phyloP scores from a whole-genome alignment of 1,284 basidiomycete genomes.

The Ganoderma boninense region DNA sequence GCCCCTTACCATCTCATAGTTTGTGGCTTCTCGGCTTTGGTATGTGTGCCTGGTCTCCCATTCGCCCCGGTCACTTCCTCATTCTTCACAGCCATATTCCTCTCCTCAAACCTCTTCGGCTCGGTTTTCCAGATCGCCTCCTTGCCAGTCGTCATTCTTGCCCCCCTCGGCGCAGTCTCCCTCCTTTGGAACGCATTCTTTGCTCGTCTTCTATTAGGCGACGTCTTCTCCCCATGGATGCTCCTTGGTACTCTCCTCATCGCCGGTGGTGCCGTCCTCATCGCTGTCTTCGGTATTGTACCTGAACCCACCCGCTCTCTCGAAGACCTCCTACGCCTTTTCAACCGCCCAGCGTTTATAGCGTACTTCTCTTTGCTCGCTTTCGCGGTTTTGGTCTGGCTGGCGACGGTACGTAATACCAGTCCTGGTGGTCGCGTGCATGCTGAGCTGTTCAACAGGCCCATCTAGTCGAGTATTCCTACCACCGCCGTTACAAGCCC shows the following conservation, averaged over 20 bases:
- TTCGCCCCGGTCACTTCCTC: constrained; percentile 17
- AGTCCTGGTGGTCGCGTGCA: constrained; percentile 14
- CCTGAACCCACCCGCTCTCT: constrained; percentile 91
- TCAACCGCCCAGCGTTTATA: constrained; percentile 82
- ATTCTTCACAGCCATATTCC: constrained; percentile 65
- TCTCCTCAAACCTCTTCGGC: constrained; percentile 91
- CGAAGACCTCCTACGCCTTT: constrained; percentile 86
- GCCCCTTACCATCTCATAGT: constrained; percentile 45
- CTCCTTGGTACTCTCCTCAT: constrained; percentile 88
- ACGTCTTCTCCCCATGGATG: constrained; percentile 88
- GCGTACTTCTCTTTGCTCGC: constrained; percentile 84
- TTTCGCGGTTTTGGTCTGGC: constrained; percentile 64
- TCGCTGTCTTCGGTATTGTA: constrained; percentile 93
- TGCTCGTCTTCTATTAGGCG: constrained; percentile 86
- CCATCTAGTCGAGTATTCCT: constrained; percentile 62
- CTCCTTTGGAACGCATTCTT: constrained; percentile 97
- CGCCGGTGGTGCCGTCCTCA: constrained; percentile 88
- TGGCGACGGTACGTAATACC: constrained; percentile 63
- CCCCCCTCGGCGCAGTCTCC: constrained; percentile 92
- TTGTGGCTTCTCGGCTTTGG: constrained; percentile 89
- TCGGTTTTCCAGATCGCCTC: constrained; percentile 96
- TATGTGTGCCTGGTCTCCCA: constrained; percentile 37
- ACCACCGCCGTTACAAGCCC: constrained; percentile 43
- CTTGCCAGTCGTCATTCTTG: constrained; percentile 91
- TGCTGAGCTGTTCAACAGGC: constrained; percentile 49